Conservation (phyloP, 1,284 basidiomycete species). For the Apiotrichum mycotoxinovorans region DNA sequence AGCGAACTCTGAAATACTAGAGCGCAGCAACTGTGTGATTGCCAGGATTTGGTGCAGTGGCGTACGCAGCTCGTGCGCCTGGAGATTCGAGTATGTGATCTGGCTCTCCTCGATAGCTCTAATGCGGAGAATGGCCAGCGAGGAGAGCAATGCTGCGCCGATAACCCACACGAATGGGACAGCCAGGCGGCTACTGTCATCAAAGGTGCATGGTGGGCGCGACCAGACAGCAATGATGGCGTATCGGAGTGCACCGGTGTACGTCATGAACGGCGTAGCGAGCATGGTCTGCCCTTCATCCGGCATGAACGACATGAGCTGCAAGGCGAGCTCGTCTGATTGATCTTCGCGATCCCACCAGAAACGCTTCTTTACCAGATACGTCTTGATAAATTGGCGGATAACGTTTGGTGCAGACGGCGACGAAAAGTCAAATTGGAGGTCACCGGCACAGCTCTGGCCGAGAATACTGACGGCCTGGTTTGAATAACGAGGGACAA, state of each 20-base stretch:
- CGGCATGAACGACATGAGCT: slow-evolving; percentile 37
- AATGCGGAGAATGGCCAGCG: slow-evolving; percentile 36
- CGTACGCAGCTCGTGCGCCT: slow-evolving; percentile 48
- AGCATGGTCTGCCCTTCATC: slow-evolving; percentile 28
- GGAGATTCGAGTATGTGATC: slow-evolving; percentile 44
- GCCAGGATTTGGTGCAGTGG: slow-evolving; percentile 49
- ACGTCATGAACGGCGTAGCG: slow-evolving; percentile 28
- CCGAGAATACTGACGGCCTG: slow-evolving; percentile 26
- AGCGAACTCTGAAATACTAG: slow-evolving; percentile 39
- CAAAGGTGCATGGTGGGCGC: slow-evolving; percentile 29
- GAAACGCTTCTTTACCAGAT: slow-evolving; percentile 28
- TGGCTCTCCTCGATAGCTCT: slow-evolving; percentile 42
- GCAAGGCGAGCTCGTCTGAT: slow-evolving; percentile 22
- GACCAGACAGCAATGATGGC: slow-evolving; percentile 41
- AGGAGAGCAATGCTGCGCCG: slow-evolving; percentile 36
- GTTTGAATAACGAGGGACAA: slow-evolving; percentile 14
- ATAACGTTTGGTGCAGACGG: slow-evolving; percentile 18
- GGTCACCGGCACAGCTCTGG: slow-evolving; percentile 7
- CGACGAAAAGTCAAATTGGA: slow-evolving; percentile 22
- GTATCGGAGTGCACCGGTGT: slow-evolving; percentile 33
- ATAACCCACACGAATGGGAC: slow-evolving; percentile 41
- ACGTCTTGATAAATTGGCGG: slow-evolving; percentile 25
- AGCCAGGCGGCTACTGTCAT: slow-evolving; percentile 30
- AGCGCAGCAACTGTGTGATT: slow-evolving; percentile 43
- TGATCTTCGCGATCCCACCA: slow-evolving; percentile 42